Percentiles rank a stretch among this genome's conserved stretches.
Conservation (phyloP, 495 filamentous ascomycete species). For the Aspergillus cavernicola region DNA sequence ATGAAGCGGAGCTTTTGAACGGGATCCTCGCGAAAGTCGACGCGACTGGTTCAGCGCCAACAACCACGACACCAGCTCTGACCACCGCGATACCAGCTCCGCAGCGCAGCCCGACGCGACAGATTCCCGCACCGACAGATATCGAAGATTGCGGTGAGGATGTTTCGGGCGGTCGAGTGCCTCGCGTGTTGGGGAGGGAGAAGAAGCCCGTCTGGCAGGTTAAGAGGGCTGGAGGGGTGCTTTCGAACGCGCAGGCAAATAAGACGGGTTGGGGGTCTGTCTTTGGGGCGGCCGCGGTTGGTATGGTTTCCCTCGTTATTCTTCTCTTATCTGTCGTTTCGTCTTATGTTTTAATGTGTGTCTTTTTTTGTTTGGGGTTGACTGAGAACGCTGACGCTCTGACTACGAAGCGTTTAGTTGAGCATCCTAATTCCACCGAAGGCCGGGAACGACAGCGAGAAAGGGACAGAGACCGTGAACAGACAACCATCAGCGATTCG, state of each 20-base stretch:
- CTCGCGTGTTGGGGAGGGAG: constrained; percentile 42
- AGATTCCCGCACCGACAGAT: constrained; percentile 18
- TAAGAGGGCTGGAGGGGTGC: constrained; percentile 10
- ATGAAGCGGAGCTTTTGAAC: constrained; percentile 54
- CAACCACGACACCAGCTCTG: background rate
- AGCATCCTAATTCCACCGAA: constrained; percentile 44
- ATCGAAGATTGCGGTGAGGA: constrained; percentile 37
- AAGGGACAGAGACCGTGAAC: constrained; percentile 10
- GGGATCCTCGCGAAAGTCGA: constrained; percentile 40
- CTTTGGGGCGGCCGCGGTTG: constrained; percentile 29
- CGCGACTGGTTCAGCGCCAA: constrained; percentile 19
- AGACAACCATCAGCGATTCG: constrained; percentile 8
- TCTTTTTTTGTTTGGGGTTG: constrained; percentile 2
- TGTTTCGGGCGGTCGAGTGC: constrained; percentile 29
- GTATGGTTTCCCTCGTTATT: constrained; percentile 25
- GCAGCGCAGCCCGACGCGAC: constrained; percentile 10
- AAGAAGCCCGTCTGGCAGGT: constrained; percentile 36
- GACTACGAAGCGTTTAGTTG: constrained; percentile 64
- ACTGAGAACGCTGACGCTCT: constrained; percentile 46
- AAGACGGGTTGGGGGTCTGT: constrained; percentile 27
- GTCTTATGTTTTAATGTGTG: background rate
- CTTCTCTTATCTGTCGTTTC: background rate
- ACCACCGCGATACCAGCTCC: background rate
- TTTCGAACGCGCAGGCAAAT: constrained; percentile 8
- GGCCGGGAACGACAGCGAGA: constrained; percentile 36